Conservation (phyloP, 2,329 filamentous ascomycete genomes). For the Paracorniculantispora psalliotae region DNA sequence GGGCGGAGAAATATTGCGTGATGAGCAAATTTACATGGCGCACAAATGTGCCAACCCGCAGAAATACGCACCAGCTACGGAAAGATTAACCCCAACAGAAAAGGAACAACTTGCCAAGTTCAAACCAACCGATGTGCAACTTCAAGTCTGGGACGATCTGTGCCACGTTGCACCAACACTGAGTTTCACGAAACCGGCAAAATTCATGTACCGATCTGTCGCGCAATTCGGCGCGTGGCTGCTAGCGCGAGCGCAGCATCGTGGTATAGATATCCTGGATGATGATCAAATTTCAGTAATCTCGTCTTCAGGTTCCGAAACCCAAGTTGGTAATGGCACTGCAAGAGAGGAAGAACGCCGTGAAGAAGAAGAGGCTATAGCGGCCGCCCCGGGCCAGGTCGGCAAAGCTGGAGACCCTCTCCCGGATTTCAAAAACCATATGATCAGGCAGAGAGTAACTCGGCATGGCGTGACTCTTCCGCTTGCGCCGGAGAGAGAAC, state of each 20-base stretch:
- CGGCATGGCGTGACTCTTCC: slow-evolving; percentile 69
- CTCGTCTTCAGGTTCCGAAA: slow-evolving; percentile 50
- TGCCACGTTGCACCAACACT: slow-evolving; percentile 90
- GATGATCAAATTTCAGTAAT: slow-evolving; percentile 74
- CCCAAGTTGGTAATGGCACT: slow-evolving; percentile 20
- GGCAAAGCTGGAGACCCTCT: slow-evolving; percentile 84
- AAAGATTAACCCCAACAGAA: slow-evolving; percentile 58
- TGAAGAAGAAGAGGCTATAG: slow-evolving; percentile 10
- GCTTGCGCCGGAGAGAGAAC: slow-evolving; percentile 58
- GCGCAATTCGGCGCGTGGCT: slow-evolving; percentile 94
- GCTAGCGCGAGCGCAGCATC: slow-evolving; percentile 74
- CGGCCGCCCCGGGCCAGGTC: slow-evolving; percentile 39
- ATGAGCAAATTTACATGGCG: slow-evolving; percentile 92
- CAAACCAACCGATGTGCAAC: slow-evolving; percentile 81
- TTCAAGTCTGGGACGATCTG: slow-evolving; percentile 94
- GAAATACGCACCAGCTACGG: slow-evolving; percentile 65
- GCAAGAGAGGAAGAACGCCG: slow-evolving; percentile 20
- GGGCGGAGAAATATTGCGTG: slow-evolving; percentile 81
- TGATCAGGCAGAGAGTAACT: slow-evolving; percentile 87
- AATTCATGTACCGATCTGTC: slow-evolving; percentile 89
- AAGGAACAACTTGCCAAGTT: slow-evolving; percentile 59
- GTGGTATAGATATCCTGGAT: slow-evolving; percentile 73
- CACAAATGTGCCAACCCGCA: slow-evolving; percentile 87
- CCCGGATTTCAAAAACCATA: slow-evolving; percentile 73
- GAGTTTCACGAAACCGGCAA: slow-evolving; percentile 94